Conservation (phyloP, 1,284 basidiomycete genomes). For the Ustilago tritici region DNA sequence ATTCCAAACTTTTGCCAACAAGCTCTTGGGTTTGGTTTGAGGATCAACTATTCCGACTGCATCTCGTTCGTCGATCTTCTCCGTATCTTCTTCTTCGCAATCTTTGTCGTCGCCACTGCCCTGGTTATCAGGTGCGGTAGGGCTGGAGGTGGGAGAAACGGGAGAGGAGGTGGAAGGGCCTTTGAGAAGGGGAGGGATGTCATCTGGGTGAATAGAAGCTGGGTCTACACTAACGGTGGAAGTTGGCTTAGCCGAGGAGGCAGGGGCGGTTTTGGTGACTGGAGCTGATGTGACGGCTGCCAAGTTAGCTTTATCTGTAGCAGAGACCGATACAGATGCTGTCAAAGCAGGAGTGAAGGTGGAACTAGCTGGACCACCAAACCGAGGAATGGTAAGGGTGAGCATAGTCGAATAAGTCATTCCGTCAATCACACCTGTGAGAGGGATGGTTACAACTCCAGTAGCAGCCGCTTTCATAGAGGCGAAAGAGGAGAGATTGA, state of each 20-base stretch:
- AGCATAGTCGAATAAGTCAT: conserved; percentile 42
- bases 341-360: not conserved
- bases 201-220: conserved; percentile 24
- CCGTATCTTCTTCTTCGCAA: conserved; percentile 22
- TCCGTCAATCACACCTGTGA: conserved; percentile 35
- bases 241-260: not conserved
- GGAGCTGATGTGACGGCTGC: conserved; percentile 9
- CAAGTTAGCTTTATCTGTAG: conserved; percentile 14
- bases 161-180: conserved; percentile 8
- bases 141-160: not conserved
- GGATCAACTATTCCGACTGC: not conserved
- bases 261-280: conserved; percentile 6
- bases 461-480: conserved; percentile 20
- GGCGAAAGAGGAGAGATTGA: conserved; percentile 37
- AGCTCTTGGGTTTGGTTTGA: conserved; percentile 4
- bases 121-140: not conserved
- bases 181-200: conserved; percentile 33
- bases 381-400: conserved; percentile 29
- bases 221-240: conserved; percentile 15
- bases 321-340: conserved; percentile 4
- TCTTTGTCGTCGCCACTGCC: conserved; percentile 17
- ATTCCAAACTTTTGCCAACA: conserved; percentile 36
- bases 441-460: conserved; percentile 29
- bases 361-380: conserved; percentile 1
- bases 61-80: not conserved